Evolutionary conservation across 192 early-diverging fungal species (phyloP), one percentile per base, ranked within the genome.

Genomic region (Pilaira anomala): DNA sequence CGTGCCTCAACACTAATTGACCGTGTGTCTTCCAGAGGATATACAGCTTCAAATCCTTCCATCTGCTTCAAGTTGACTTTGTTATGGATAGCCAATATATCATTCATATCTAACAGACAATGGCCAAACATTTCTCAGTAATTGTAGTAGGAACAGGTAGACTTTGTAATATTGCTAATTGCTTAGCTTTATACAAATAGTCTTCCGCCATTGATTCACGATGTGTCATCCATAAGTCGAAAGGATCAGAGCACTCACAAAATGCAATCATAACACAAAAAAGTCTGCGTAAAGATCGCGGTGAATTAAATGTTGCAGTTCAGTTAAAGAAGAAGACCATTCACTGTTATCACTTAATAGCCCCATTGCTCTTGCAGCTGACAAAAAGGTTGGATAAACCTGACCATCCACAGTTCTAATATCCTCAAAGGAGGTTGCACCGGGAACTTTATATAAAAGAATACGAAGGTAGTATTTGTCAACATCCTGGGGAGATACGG

Each of bases 391-490:
- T 25, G 18, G 11, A 44, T 42, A 40, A 5, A 59, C 22, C 9
- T 25, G 9, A 14, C 24, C 24, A 14, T 59, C 26, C 44, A 48
- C 58, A 12, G 58, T 60, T 16, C 42, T 7, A 14, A 60, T 0
- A 48, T 60, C 42, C 0, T 3, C 0, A 25, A 60, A 60, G 5
- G 24, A 28, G 24, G 7, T 45, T 7, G 41, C 42, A 28, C 58
- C 45, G 30, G 21, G 6, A 30, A 60, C 58, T 29, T 60, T 18
- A 7, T 29, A 18, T n/a, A 60, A 26, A 16, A 60, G 3, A 8
- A 60, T 33, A 1, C 58, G 19, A 21, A 60, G 19, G 28, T 29
- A 18, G 14, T 28, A 60, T 28, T 29, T 60, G 28, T 60, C 58
- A 0, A 25, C 9, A 1, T 60, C 44, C 30, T 44, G 3, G 2